Conservation (phyloP, 2,329 filamentous ascomycete species). For the Dactylellina drechsleri region DNA sequence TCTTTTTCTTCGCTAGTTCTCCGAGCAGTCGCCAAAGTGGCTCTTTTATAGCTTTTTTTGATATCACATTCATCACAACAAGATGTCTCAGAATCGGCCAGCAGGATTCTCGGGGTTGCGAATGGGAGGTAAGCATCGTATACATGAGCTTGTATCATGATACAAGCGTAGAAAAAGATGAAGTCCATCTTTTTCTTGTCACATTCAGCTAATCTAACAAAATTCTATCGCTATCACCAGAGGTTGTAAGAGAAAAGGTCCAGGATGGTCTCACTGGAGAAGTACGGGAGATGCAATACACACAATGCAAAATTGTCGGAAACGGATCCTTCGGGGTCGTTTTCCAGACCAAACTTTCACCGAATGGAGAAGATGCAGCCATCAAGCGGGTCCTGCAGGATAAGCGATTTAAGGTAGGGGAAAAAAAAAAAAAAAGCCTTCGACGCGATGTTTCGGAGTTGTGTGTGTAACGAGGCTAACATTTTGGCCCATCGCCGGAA, state of each 20-base stretch:
- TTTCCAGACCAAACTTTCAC: slow-evolving; percentile 97
- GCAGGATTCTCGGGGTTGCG: slow-evolving; percentile 77
- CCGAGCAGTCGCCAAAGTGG: slow-evolving; percentile 55
- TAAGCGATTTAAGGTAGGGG: slow-evolving; percentile 94
- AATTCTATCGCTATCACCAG: slow-evolving; percentile 64
- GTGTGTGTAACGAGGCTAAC: slow-evolving; percentile 22
- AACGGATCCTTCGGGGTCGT: slow-evolving; percentile 99
- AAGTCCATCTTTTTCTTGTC: too few relatives aligned
- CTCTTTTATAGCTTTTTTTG: slow-evolving; percentile 46
- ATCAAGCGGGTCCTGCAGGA: slow-evolving; percentile 99
- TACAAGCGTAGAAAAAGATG: too few relatives aligned
- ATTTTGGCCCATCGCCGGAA: slow-evolving; percentile 57
- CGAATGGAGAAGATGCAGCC: slow-evolving; percentile 96
- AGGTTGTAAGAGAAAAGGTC: slow-evolving; percentile 98
- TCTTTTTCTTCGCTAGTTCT: slow-evolving; percentile 52
- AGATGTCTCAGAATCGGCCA: slow-evolving; percentile 83
- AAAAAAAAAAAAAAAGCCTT: neutral
- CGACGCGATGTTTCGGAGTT: slow-evolving; percentile 3
- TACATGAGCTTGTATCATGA: too few relatives aligned
- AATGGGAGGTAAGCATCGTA: slow-evolving; percentile 88
- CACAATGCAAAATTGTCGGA: slow-evolving; percentile 98
- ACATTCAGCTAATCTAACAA: slow-evolving; percentile 58
- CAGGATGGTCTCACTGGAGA: slow-evolving; percentile 98
- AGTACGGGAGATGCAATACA: slow-evolving; percentile 96
- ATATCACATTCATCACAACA: slow-evolving; percentile 54